Percentiles rank a stretch among this genome's conserved stretches.
phyloP scores from a whole-genome alignment of 2,329 filamentous ascomycete genomes.

The Penicillium sp. region DNA sequence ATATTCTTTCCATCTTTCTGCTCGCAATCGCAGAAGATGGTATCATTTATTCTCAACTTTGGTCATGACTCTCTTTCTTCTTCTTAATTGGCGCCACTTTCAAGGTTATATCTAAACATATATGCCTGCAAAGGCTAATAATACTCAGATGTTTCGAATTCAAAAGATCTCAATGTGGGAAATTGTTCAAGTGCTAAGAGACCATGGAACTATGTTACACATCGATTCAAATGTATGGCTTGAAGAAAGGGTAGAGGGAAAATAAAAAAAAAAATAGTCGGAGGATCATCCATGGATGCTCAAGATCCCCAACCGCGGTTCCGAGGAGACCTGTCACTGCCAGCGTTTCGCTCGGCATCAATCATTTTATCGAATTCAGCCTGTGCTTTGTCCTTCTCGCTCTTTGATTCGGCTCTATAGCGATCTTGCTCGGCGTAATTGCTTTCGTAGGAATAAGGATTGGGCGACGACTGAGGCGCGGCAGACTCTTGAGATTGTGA shows the following conservation, averaged over 20 bases:
- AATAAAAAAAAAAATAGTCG: background rate
- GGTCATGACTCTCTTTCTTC: background rate
- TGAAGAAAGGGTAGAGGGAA: background rate
- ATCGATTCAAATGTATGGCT: background rate
- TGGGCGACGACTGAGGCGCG: background rate
- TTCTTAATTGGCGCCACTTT: background rate
- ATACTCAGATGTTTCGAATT: conserved; percentile 8
- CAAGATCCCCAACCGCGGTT: conserved; percentile 18
- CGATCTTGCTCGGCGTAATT: conserved; percentile 4
- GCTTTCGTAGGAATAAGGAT: background rate
- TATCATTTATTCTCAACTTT: background rate
- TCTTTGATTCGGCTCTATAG: conserved; percentile 22
- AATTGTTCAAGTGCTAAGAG: background rate
- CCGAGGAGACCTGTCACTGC: conserved; percentile 16
- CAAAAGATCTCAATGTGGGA: background rate
- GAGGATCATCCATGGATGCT: background rate
- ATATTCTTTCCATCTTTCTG: background rate
- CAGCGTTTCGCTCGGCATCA: conserved; percentile 40
- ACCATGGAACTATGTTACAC: background rate
- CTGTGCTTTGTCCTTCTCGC: conserved; percentile 42
- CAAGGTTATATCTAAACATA: conserved; percentile 10
- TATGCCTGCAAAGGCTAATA: conserved; percentile 23
- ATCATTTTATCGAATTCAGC: conserved; percentile 47
- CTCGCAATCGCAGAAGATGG: conserved; percentile 7
- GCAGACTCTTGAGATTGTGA: conserved; percentile 1